Conservation (phyloP, 176 grass and related monocot species). For the Aegilops bicornis region DNA sequence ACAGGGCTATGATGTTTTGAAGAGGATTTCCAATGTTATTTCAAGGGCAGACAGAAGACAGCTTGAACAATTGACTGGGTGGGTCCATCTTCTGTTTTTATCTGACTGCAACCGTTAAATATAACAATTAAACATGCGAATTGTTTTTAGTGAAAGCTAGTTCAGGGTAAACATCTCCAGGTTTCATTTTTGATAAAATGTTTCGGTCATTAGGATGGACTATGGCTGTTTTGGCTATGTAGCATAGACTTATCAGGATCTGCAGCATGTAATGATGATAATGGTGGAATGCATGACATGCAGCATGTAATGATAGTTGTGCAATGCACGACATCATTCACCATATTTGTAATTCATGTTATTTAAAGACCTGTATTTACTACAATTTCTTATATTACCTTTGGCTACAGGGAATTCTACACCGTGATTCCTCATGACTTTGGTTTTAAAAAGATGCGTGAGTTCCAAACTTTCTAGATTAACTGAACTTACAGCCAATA, state of each 20-base stretch:
- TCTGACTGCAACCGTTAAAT: not conserved
- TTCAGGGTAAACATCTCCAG: not conserved
- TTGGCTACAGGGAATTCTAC: conserved; percentile 54
- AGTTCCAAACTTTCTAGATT: conserved; percentile 45
- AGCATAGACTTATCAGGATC: conserved; percentile 1
- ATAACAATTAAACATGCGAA: not conserved
- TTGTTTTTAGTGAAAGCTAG: conserved; percentile 8
- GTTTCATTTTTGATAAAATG: not conserved
- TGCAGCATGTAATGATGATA: conserved; percentile 15
- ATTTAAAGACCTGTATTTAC: not conserved
- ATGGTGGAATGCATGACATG: not conserved
- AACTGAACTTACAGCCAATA: not conserved
- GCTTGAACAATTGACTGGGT: conserved; percentile 94
- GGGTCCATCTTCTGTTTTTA: conserved; percentile 20
- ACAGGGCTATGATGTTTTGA: conserved; percentile 91
- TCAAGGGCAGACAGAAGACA: conserved; percentile 52
- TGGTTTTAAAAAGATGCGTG: conserved; percentile 91
- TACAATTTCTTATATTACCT: conserved; percentile 19
- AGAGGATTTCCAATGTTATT: conserved; percentile 87
- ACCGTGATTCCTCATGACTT: conserved; percentile 99
- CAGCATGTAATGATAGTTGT: not conserved
- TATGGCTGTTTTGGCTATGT: conserved; percentile 19
- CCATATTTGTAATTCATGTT: not conserved
- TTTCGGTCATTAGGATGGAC: not conserved
- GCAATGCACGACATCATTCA: not conserved